Base-by-base conservation (phyloP, 306 rosid genomes). In the Dicorynia guianensis region DNA sequence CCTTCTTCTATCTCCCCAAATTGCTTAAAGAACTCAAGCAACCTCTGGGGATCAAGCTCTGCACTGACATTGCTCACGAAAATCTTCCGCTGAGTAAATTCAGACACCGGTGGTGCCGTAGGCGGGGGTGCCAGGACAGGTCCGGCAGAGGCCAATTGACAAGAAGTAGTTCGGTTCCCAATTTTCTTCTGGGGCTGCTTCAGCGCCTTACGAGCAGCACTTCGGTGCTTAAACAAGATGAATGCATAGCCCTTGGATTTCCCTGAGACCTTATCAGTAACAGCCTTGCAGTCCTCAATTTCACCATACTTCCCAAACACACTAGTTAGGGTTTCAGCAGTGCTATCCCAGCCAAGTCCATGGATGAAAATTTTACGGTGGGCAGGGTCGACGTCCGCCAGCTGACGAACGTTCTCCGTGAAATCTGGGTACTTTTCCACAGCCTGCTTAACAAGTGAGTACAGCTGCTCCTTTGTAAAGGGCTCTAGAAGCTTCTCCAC, bases 261-360 rank as follows among this genome's bases (percentile, higher is more conserved):
- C 3, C 96, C 96, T 0, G 96, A 85, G 14, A 75, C 76, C 46
- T 82, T 87, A 34, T 90, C 96, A 0, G 85, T 82, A 0, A 90
- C 96, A 0, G 85, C 87, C 79, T 88, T 90, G 79, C 96, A 90
- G 5, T 90, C 93, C 46, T 90, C 91, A 14, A 90, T 88, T 61
- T 84, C 88, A 0, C 96, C 96, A 43, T 86, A 90, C 43, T 74
- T 83, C 1, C 78, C 73, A 50, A 90, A 90, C 47, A 80, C 91
- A 9, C 72, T 7, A 3, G 75, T 88, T 4, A 90, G 84, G 74
- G 83, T 88, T 72, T 90, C 96, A 0, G 89, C 87, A 0, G 91
- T 88, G 35, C 90, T 61, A 55, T 90, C 96, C 93, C 93, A 88
- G 1, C 96, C 96, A 3, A 90, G 93, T 8, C 96, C 96, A 8